Conservation (phyloP, 2,329 filamentous ascomycete genomes). For the Rutstroemia sydowiana region DNA sequence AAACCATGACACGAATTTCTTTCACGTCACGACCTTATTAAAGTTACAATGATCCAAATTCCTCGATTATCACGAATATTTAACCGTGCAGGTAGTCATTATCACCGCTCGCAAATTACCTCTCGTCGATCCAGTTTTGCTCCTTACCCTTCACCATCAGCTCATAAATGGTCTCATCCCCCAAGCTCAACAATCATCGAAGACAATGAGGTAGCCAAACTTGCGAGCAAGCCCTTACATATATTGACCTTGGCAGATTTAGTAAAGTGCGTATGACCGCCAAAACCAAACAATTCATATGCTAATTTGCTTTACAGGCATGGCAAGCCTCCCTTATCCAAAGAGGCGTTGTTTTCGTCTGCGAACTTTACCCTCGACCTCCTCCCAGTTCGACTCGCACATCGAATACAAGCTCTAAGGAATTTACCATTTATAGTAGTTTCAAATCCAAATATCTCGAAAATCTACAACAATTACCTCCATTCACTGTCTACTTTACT, state of each 20-base stretch:
- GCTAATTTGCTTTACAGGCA: slow-evolving; percentile 38
- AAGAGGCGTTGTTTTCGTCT: slow-evolving; percentile 73
- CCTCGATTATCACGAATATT: not conserved
- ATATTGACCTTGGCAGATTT: slow-evolving; percentile 80
- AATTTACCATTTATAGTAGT: slow-evolving; percentile 97
- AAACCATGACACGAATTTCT: no score
- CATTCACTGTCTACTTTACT: slow-evolving; percentile 87
- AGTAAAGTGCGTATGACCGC: slow-evolving; percentile 56
- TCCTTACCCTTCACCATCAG: slow-evolving; percentile 26
- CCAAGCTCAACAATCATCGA: slow-evolving; percentile 44
- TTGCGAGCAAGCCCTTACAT: slow-evolving; percentile 73
- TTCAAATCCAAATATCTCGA: slow-evolving; percentile 89
- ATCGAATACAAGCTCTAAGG: slow-evolving; percentile 85
- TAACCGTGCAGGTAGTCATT: not conserved
- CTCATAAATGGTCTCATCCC: slow-evolving; percentile 35
- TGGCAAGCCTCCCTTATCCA: slow-evolving; percentile 77
- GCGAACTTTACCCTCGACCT: slow-evolving; percentile 94
- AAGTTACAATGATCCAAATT: not conserved
- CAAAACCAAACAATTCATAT: not conserved
- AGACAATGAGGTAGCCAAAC: slow-evolving; percentile 69
- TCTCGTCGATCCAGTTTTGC: not conserved
- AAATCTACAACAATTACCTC: slow-evolving; percentile 93
- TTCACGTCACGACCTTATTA: no score
- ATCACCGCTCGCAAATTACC: not conserved
- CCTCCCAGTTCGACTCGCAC: slow-evolving; percentile 83